Base-by-base conservation (phyloP, 306 rosid genomes). In the Crataegus laevigata region DNA sequence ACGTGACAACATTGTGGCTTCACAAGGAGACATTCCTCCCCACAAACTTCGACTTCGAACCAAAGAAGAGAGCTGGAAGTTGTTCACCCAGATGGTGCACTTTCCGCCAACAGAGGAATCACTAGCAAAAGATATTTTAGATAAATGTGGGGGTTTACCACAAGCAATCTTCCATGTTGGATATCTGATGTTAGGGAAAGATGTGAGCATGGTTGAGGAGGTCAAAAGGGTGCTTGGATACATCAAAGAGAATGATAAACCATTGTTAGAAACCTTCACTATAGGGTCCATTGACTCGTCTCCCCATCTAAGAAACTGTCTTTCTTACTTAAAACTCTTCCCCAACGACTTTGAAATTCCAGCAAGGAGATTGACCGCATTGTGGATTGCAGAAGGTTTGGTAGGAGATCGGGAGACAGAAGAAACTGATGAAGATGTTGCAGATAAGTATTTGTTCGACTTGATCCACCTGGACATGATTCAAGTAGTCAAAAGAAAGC, bases 61-160 rank as follows among this genome's bases (percentile, higher is more conserved):
- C n/a, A 81, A 72, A 69, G 84, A 81, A 51, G 87, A 83, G 50
- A 76, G 85, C 38, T 73, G 75, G 82, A 4, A 28, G 2, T 66
- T 83, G 64, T 70, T 81, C 42, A 65, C 5, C 17, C 71, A 75
- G 82, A 78, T 26, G 80, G 84, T 78, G 74, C 32, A 69, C 9
- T 22, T 61, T 54, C 42, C 80, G 19, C 24, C 42, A 74, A 28
- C 38, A n/a, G 14, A 52, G 28, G 80, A 80, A 68, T 72, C 24
- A 13, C 71, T 69, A 14, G 86, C 84, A 28, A 68, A 34, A 15
- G 64, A 82, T 70, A 61, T 68, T 1, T 72, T 76, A 43, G 65
- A 57, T 45, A 78, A 67, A 75, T 83, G 84, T 57, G 79, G 74
- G 22, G 85, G 81, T 21, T 71, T 85, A 6, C 55, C 55, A 50